phyloP scores from a whole-genome alignment of 495 filamentous ascomycete species.

The Glutinoglossum americanum region DNA sequence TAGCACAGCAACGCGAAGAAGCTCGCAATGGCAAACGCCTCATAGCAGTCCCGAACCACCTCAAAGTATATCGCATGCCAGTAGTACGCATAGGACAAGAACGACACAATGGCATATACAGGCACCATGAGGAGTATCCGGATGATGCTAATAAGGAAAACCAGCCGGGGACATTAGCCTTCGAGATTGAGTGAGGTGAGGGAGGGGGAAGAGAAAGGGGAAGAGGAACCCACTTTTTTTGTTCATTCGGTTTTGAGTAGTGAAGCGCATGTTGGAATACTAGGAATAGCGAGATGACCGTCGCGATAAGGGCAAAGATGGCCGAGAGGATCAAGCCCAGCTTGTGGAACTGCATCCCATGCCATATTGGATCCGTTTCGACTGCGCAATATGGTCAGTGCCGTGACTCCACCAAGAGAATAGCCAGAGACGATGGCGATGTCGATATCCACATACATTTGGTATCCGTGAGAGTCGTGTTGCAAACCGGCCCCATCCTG shows the following conservation, averaged over 20 bases:
- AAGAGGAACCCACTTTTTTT: slow-evolving; percentile 2
- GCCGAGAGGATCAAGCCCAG: slow-evolving; percentile 27
- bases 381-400: slow-evolving; percentile 1
- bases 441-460: neutral
- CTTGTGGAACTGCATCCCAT: slow-evolving; percentile 26
- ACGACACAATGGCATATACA: slow-evolving; percentile 58
- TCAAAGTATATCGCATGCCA: slow-evolving; percentile 64
- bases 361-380: slow-evolving; percentile 24
- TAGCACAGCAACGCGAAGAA: slow-evolving; percentile 82
- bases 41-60: slow-evolving; percentile 69
- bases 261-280: slow-evolving; percentile 4
- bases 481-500: neutral
- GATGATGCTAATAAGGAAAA: slow-evolving; percentile 36
- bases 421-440: neutral
- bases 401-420: too few species aligned
- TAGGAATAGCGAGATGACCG: slow-evolving; percentile 22
- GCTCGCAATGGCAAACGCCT: slow-evolving; percentile 75
- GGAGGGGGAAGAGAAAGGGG: neutral
- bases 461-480: neutral
- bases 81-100: slow-evolving; percentile 58
- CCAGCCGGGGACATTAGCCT: neutral
- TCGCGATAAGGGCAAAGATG: slow-evolving; percentile 24
- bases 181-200: neutral
- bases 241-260: slow-evolving; percentile 3
- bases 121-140: slow-evolving; percentile 86